Conservation (phyloP, 2,329 filamentous ascomycete species). For the Capronia americana region DNA sequence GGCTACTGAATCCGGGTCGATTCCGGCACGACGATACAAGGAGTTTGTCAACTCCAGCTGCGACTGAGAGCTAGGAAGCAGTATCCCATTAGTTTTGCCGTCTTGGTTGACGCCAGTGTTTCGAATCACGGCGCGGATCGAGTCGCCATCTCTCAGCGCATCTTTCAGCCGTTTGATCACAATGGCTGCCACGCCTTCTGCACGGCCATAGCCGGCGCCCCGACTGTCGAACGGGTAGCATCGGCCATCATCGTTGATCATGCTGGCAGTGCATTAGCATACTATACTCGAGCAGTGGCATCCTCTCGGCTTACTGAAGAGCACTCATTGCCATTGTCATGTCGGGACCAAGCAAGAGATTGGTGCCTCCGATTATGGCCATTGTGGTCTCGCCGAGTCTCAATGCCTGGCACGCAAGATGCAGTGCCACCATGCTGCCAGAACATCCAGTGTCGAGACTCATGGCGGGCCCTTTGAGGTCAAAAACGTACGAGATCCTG, state of each 20-base stretch:
- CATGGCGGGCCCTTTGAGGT: background rate
- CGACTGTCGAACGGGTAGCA: slow-evolving; percentile 43
- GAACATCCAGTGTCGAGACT: background rate
- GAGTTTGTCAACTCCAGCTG: slow-evolving; percentile 46
- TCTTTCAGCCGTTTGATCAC: slow-evolving; percentile 52
- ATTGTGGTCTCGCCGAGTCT: background rate
- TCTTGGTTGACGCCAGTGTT: slow-evolving; percentile 53
- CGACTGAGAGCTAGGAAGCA: slow-evolving; percentile 48
- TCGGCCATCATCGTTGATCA: background rate
- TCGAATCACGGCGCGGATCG: slow-evolving; percentile 53
- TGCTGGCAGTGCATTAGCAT: background rate
- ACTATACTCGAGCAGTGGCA: no score
- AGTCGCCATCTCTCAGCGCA: slow-evolving; percentile 52
- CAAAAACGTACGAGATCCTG: background rate
- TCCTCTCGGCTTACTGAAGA: background rate
- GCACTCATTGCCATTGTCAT: background rate
- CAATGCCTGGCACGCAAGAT: background rate
- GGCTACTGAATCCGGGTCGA: slow-evolving; percentile 28
- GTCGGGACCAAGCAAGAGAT: background rate
- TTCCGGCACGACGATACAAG: slow-evolving; percentile 44
- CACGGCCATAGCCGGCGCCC: slow-evolving; percentile 55
- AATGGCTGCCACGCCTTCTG: slow-evolving; percentile 53
- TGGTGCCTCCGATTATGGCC: background rate
- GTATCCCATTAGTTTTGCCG: slow-evolving; percentile 54
- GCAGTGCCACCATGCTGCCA: background rate